Conservation (phyloP, 495 filamentous ascomycete species). For the Penicillium cataractarum region DNA sequence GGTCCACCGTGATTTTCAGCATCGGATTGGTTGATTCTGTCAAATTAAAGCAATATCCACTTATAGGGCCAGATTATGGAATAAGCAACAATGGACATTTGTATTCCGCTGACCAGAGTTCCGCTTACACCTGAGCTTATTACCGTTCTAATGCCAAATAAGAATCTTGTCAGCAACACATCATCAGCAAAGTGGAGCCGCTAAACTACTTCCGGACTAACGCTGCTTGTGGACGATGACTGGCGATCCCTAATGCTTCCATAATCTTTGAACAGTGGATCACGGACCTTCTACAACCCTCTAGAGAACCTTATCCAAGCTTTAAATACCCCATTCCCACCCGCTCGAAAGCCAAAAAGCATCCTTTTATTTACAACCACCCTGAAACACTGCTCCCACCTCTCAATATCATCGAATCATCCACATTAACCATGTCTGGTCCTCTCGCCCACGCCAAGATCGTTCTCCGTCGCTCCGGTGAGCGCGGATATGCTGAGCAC, state of each 20-base stretch:
- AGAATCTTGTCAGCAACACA: constrained; percentile 16
- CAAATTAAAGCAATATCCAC: not conserved
- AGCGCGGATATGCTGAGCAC: constrained; percentile 73
- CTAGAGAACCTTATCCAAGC: constrained; percentile 6
- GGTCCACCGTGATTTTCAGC: not conserved
- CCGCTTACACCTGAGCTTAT: not conserved
- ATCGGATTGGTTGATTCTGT: too few relatives aligned
- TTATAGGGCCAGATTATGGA: not conserved
- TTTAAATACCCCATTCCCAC: constrained; percentile 14
- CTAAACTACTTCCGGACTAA: constrained; percentile 9
- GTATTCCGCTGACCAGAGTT: not conserved
- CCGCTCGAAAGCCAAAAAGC: not conserved
- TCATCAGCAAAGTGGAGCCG: constrained; percentile 8
- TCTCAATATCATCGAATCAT: too few relatives aligned
- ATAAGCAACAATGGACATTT: not conserved
- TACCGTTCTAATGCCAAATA: not conserved
- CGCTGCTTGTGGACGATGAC: constrained; percentile 9
- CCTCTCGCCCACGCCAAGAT: constrained; percentile 65
- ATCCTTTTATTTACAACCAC: not conserved
- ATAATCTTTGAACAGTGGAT: too few relatives aligned
- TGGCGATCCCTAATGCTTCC: constrained; percentile 23
- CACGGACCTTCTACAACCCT: constrained; percentile 17
- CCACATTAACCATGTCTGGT: constrained; percentile 52
- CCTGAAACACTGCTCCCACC: too few relatives aligned
- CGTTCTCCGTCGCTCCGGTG: constrained; percentile 59